Evolutionary conservation across 306 rosid species (phyloP).

Genomic region (Fragaria iinumae): DNA sequence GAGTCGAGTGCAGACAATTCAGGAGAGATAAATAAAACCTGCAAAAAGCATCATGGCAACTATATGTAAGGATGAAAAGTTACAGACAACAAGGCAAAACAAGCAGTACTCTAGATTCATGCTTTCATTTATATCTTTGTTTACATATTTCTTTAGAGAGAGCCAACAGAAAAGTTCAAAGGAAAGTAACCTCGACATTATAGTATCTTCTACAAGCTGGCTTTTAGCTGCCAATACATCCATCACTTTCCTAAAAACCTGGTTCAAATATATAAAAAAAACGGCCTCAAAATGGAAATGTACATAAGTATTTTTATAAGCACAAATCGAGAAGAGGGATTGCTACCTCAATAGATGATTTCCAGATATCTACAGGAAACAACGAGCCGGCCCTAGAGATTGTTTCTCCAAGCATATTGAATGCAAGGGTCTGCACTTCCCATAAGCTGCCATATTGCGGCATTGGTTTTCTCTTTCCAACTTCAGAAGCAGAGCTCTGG

Average conservation of each 20-base stretch:
- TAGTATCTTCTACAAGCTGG: slow-evolving; percentile 51
- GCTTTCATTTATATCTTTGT: slow-evolving; percentile 21
- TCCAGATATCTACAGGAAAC: slow-evolving; percentile 67
- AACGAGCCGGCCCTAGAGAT: slow-evolving; percentile 63
- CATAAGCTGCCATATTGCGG: slow-evolving; percentile 46
- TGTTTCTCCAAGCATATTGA: slow-evolving; percentile 66
- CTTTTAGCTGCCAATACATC: slow-evolving; percentile 65
- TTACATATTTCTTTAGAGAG: background rate
- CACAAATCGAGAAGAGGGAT: background rate
- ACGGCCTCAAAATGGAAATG: slow-evolving; percentile 22
- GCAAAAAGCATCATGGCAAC: slow-evolving; percentile 31
- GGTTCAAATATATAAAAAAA: slow-evolving; percentile 4
- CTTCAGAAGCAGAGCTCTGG: slow-evolving; percentile 34
- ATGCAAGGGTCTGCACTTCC: slow-evolving; percentile 67
- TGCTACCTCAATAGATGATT: slow-evolving; percentile 66
- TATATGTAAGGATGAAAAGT: slow-evolving; percentile 22
- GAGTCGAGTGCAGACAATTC: slow-evolving; percentile 71
- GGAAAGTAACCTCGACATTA: slow-evolving; percentile 60
- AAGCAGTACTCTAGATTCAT: background rate
- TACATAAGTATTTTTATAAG: background rate
- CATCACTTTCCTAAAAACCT: slow-evolving; percentile 82
- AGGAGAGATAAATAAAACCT: slow-evolving; percentile 85
- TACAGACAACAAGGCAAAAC: background rate
- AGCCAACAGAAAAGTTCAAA: background rate
- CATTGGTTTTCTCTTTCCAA: slow-evolving; percentile 37